Evolutionary conservation across 179 eudicot genomes (phyloP), one percentile per base, ranked within the genome.

Genomic region (Silene vulgaris): DNA sequence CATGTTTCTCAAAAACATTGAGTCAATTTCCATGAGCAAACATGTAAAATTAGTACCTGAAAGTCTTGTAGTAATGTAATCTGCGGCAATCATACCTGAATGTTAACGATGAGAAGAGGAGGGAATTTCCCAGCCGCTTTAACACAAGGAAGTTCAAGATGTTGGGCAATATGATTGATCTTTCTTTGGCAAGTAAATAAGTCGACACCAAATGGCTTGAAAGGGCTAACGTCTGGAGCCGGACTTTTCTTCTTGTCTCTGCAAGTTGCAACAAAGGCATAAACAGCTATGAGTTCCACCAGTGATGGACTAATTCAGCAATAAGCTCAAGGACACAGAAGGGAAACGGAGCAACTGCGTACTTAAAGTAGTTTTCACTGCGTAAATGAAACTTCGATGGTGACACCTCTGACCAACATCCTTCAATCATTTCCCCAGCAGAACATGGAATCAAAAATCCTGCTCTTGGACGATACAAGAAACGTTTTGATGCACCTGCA

Each of bases 131-230:
- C 87, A 29, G 82, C 82, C 50, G 69, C 69, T 70, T 80, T 79
- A 7, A 84, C 20, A 64, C 86, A 78, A 74, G 97, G 97, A 78
- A 90, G 88, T 76, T 91, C 97, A 69, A 91, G 85, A 84, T 88
- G 89, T 60, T 86, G 92, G 37, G 96, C 97, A 69, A 91, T 87
- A 81, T 91, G 97, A 74, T 86, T 85, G 45, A 91, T 76, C 85
- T 91, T 91, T 81, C 79, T 86, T 37, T 84, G 85, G 81, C 88
- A 86, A 20, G 63, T 73, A 84, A 88, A 91, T 40, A 91, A 73
- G 77, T 91, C 92, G 16, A 82, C 93, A 56, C 96, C 97, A 79
- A 90, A 79, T 63, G 97, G 91, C 57, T 71, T 80, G 69, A 87
- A 90, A 64, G 92, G 91, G 69, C 80, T 72, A 72, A 26, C 29